Base-by-base conservation (phyloP, 495 filamentous ascomycete genomes). In the Penicillium roqueforti region DNA sequence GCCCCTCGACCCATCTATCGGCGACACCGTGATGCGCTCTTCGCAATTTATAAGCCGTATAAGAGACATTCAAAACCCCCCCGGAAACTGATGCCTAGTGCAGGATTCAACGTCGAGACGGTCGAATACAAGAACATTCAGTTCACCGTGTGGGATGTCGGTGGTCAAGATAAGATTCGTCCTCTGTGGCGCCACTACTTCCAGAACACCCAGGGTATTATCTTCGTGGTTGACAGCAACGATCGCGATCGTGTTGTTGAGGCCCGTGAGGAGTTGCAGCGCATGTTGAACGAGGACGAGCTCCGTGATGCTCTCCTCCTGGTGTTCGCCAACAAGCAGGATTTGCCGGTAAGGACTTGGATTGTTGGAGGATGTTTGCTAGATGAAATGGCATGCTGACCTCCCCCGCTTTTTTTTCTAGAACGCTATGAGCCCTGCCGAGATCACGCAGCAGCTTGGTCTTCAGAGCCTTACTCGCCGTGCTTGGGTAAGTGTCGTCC, bases 91-190 rank as follows among this genome's bases (percentile, higher is more conserved):
- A 56, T 31, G 4, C 36, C 8, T 32, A n/a, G 36, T n/a, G 14
- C 62, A 96, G 93, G 93, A 61, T 99, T 99, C 83, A 99, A 99
- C 81, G 93, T 99, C 72, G 93, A 99, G 84, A 97, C 93, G 40
- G 95, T 99, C 76, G 95, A 97, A 73, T 99, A 97, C 81, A 96
- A 96, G 85, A 97, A 99, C 83, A 97, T 99, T 73, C 92, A 96
- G 73, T 99, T 99, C 81, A 99, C 93, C 71, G 93, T 99, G 74
- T 99, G 93, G 93, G 93, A 99, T 84, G 93, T 99, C 69, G 93
- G 93, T 81, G 93, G 93, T 70, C 93, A 99, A 82, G 93, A 99
- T 82, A 99, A 99, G 88, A 99, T 99, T 74, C 86, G 93, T 74
- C 93, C 93, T 68, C 80, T 99, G 68, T 99, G 93, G 93, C 87